Conservation (phyloP, 2,329 filamentous ascomycete species). For the Alternaria brassicicola region DNA sequence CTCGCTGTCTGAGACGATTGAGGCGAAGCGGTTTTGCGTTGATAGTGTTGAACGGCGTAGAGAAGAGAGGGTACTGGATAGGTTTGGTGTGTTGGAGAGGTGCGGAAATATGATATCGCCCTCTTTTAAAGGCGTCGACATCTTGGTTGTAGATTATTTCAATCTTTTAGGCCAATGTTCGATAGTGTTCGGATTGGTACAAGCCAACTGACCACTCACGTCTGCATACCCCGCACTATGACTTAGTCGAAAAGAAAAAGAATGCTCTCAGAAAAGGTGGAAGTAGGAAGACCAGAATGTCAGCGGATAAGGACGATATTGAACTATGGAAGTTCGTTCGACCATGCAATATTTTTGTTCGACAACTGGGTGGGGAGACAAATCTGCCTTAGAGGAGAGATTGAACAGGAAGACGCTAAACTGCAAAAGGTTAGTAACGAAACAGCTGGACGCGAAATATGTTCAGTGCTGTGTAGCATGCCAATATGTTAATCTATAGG, state of each 20-base stretch:
- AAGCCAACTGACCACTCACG: neutral
- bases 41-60: constrained; percentile 79
- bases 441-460: neutral
- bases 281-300: too few species aligned
- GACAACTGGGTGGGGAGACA: neutral
- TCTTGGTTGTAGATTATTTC: constrained; percentile 3
- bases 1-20: constrained; percentile 74
- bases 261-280: neutral
- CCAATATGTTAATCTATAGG: neutral
- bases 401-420: neutral
- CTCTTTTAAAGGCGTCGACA: constrained; percentile 37
- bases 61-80: constrained; percentile 67
- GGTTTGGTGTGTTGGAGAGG: constrained; percentile 67
- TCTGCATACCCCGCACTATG: constrained; percentile 11
- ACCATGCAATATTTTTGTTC: neutral
- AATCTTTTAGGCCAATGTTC: neutral
- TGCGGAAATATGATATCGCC: constrained; percentile 61
- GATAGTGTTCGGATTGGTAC: neutral
- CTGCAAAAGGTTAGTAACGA: neutral
- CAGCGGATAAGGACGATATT: neutral
- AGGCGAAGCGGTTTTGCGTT: constrained; percentile 79
- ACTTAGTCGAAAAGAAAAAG: neutral
- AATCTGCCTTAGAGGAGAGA: neutral
- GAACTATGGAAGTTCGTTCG: neutral
- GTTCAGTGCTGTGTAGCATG: neutral